Percentiles rank a stretch among this genome's conserved stretches.
Evolutionary conservation across 1,139 yeast genomes (phyloP).

Genomic region (Pichia sp.): DNA sequence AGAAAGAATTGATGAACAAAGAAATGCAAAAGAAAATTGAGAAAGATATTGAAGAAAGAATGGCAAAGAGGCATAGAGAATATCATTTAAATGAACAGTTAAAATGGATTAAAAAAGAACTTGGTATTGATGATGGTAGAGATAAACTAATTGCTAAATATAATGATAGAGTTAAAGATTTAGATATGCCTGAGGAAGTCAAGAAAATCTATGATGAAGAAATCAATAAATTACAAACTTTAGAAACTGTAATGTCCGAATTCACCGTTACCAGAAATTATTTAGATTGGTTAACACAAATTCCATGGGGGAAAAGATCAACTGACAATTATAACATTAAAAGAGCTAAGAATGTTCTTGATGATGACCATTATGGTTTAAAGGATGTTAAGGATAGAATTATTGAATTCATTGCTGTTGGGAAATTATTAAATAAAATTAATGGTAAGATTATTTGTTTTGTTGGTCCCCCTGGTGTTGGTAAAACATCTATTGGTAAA

Average conservation of each 20-base stretch:
- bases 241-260: slow-evolving; percentile 74
- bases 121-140: slow-evolving; percentile 85
- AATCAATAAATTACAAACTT: slow-evolving; percentile 63
- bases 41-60: slow-evolving; percentile 59
- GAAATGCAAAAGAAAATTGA: slow-evolving; percentile 61
- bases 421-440: slow-evolving; percentile 77
- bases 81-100: slow-evolving; percentile 60
- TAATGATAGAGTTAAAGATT: slow-evolving; percentile 66
- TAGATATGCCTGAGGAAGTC: slow-evolving; percentile 76
- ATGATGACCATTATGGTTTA: slow-evolving; percentile 77
- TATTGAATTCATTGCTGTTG: slow-evolving; percentile 74
- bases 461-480: slow-evolving; percentile 99
- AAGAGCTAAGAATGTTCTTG: slow-evolving; percentile 63
- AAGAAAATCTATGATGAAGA: slow-evolving; percentile 85
- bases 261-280: slow-evolving; percentile 83
- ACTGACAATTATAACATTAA: slow-evolving; percentile 73
- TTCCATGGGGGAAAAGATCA: slow-evolving; percentile 91
- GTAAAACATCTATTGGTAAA: slow-evolving; percentile 92
- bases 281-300: slow-evolving; percentile 86
- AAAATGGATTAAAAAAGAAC: slow-evolving; percentile 76
- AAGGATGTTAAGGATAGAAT: slow-evolving; percentile 77
- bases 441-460: slow-evolving; percentile 92
- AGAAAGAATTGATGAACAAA: slow-evolving; percentile 71
- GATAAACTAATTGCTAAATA: slow-evolving; percentile 73
- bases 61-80: slow-evolving; percentile 63